These are phyloP conservation scores for Phytophthora foliorum DNA, from an alignment of 352 stramenopile species.

Conservation along the genomic window DNA sequence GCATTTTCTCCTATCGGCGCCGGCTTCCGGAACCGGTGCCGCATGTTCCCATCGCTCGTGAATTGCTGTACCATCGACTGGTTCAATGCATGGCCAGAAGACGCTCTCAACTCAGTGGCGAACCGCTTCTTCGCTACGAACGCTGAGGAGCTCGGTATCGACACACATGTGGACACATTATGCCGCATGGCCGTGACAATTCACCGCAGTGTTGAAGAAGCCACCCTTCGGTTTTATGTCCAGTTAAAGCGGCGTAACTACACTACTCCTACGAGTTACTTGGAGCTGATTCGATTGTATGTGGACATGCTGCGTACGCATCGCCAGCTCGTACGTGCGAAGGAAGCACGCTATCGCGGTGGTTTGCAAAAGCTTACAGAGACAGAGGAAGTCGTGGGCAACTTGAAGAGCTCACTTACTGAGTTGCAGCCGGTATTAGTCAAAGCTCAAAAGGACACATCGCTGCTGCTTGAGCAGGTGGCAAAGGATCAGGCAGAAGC, in stretches of 20 bases:
- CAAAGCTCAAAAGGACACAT: constrained; percentile 92
- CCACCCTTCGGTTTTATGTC: constrained; percentile 79
- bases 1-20: constrained; percentile 93
- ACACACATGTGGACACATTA: constrained; percentile 89
- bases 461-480: constrained; percentile 87
- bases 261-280: constrained; percentile 96
- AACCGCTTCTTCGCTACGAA: constrained; percentile 89
- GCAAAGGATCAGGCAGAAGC: constrained; percentile 92
- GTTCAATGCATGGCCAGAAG: constrained; percentile 96
- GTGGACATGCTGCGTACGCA: constrained; percentile 92
- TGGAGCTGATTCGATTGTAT: constrained; percentile 96
- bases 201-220: constrained; percentile 92
- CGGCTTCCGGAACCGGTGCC: constrained; percentile 93
- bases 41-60: constrained; percentile 95
- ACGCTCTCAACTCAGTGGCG: constrained; percentile 94
- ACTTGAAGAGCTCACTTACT: constrained; percentile 92
- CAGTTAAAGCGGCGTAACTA: constrained; percentile 94
- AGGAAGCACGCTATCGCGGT: constrained; percentile 84
- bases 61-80: constrained; percentile 97
- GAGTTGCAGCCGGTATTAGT: constrained; percentile 93
- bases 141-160: constrained; percentile 90
- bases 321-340: constrained; percentile 83
- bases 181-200: constrained; percentile 95
- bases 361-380: constrained; percentile 94
- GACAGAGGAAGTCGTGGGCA: constrained; percentile 94